A percentile compares a stretch with the other conserved stretches of the same genome.
Evolutionary conservation across 2,329 filamentous ascomycete genomes (phyloP).

Genomic region (Sclerotinia minor): DNA sequence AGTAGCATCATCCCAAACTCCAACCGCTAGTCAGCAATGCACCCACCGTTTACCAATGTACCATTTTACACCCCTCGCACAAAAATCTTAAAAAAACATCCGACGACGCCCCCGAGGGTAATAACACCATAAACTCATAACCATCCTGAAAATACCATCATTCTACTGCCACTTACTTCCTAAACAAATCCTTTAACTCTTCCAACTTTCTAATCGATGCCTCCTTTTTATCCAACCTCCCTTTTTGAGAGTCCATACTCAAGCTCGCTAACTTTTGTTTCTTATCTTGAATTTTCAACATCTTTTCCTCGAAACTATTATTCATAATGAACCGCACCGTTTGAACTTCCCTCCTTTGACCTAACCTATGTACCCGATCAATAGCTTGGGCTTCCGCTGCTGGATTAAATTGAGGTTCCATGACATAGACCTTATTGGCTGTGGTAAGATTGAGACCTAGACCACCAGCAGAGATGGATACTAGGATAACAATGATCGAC

Average conservation of each 20-base stretch:
- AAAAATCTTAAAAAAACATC: neutral
- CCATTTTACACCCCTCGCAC: conserved; percentile 6
- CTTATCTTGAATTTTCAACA: conserved; percentile 84
- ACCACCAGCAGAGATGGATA: conserved; percentile 89
- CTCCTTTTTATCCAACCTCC: conserved; percentile 41
- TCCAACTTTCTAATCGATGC: conserved; percentile 49
- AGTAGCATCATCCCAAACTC: conserved; percentile 2
- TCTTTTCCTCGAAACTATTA: conserved; percentile 90
- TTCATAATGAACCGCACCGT: conserved; percentile 89
- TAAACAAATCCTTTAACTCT: conserved; percentile 60
- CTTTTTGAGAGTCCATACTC: conserved; percentile 65
- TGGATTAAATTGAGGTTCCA: conserved; percentile 98
- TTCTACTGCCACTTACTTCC: conserved; percentile 28
- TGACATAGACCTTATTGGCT: conserved; percentile 86
- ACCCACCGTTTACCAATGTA: neutral
- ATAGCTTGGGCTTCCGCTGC: conserved; percentile 92
- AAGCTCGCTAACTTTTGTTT: conserved; percentile 89
- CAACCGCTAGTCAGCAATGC: neutral
- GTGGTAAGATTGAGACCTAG: conserved; percentile 88
- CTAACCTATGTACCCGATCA: conserved; percentile 87
- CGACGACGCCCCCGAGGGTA: neutral
- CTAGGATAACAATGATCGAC: conserved; percentile 75
- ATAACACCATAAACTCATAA: conserved; percentile 5
- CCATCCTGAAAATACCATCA: neutral
- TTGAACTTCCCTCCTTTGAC: conserved; percentile 85